Conservation (phyloP, 2,329 filamentous ascomycete genomes). For the Clonostachys byssicola region DNA sequence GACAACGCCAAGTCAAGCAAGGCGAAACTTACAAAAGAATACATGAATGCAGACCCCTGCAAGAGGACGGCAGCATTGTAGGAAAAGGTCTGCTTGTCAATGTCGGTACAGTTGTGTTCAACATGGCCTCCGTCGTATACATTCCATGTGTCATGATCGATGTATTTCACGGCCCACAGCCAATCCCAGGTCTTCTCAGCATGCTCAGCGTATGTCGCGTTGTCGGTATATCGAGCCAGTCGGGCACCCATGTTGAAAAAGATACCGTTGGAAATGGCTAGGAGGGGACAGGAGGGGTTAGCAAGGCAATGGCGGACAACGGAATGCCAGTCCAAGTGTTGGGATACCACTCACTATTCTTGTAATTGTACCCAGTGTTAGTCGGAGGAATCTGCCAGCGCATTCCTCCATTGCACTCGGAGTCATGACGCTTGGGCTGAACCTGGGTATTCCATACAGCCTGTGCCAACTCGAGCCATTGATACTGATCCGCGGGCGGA, state of each 20-base stretch:
- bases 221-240: conserved; percentile 73
- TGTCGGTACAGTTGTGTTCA: conserved; percentile 28
- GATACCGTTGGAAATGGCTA: conserved; percentile 61
- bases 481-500: conserved; percentile 50
- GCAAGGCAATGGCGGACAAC: too few species aligned
- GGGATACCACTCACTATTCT: conserved; percentile 32
- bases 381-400: conserved; percentile 75
- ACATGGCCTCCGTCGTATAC: conserved; percentile 46
- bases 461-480: conserved; percentile 70
- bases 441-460: conserved; percentile 72
- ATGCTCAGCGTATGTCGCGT: conserved; percentile 74
- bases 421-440: conserved; percentile 55
- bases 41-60: conserved; percentile 55
- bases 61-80: conserved; percentile 67
- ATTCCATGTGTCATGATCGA: conserved; percentile 47
- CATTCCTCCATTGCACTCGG: conserved; percentile 62
- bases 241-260: conserved; percentile 69
- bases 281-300: neutral
- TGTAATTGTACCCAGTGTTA: conserved; percentile 61
- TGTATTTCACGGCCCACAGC: conserved; percentile 39
- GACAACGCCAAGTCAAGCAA: conserved; percentile 10
- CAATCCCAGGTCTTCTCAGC: conserved; percentile 68
- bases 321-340: too few species aligned
- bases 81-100: conserved; percentile 60
- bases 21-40: too few species aligned